Conservation (phyloP, 1,284 basidiomycete species). For the Wolfiporia cocos region DNA sequence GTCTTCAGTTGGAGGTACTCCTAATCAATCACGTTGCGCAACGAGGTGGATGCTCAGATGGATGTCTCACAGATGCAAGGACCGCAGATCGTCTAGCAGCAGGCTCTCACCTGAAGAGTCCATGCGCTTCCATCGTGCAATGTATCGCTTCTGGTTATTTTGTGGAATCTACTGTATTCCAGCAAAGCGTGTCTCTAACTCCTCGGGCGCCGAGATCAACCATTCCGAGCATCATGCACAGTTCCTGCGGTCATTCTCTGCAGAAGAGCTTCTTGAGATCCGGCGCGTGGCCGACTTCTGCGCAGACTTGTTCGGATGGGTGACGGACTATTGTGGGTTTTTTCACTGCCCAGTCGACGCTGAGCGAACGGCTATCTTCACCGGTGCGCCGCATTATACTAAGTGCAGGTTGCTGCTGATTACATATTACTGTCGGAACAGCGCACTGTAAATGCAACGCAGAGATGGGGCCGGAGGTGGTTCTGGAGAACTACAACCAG, state of each 20-base stretch:
- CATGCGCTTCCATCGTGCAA: slow-evolving; percentile 24
- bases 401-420: too few relatives aligned
- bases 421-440: too few relatives aligned
- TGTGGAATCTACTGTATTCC: slow-evolving; percentile 7
- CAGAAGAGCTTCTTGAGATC: slow-evolving; percentile 14
- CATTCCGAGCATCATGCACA: neutral
- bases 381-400: too few relatives aligned
- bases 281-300: slow-evolving; percentile 6
- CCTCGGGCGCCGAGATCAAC: too few relatives aligned
- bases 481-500: too few relatives aligned
- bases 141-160: slow-evolving; percentile 28
- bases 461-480: too few relatives aligned
- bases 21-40: neutral
- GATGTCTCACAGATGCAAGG: slow-evolving; percentile 22
- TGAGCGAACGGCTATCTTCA: too few relatives aligned
- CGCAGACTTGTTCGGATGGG: slow-evolving; percentile 9
- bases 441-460: too few relatives aligned
- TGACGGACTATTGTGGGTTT: too few relatives aligned
- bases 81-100: slow-evolving; percentile 20
- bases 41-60: neutral
- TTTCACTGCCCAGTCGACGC: too few relatives aligned
- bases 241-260: slow-evolving; percentile 2
- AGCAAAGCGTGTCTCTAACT: slow-evolving; percentile 9
- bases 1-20: slow-evolving; percentile 32
- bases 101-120: slow-evolving; percentile 22